Base-by-base conservation (phyloP, 495 filamentous ascomycete genomes). In the Tuber aestivum region DNA sequence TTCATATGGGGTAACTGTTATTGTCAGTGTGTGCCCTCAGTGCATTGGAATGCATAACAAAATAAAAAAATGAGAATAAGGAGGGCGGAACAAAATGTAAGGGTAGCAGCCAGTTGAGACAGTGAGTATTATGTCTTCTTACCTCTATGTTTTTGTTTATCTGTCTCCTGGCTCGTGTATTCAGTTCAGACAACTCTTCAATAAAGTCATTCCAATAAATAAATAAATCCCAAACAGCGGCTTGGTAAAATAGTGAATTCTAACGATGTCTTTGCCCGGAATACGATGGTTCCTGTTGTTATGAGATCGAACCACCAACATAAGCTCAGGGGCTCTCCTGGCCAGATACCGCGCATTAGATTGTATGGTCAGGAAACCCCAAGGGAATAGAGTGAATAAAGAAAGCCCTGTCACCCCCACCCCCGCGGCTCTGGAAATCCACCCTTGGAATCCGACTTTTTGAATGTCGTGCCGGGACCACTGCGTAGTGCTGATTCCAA, bases 121-220 rank as follows among this genome's bases (percentile, higher is more conserved):
- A 61, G 56, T 35, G 27, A 65, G 56, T 35, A 65, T 65, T 65
- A 32, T 65, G 56, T 65, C 56, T 65, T 35, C 56, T 65, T 65
- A 65, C 56, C 56, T 35, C 16, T 65, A 35, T 65, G 27, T 65
- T 65, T 1, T 65, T 35, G 32, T 32, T 65, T 65, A 65, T 65
- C 56, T 65, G 14, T 18, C 27, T 3, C 56, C 16, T 12, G 3
- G 56, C 35, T 35, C 3, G 56, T 65, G 56, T 65, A 65, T 65
- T 35, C 32, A 20, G 56, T 14, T 65, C 27, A 7, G 14, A 18
- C 16, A 35, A 65, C 14, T 2, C 27, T 6, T 6, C 12, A 65
- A 35, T 35, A 65, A 65, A 65, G 32, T 27, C 20, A 0, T 65
- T 65, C 20, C 27, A 65, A 35, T 32, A 65, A 65, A 65, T 16